Percentiles rank a stretch among this genome's conserved stretches.
These are phyloP conservation scores for Chlorociboria aeruginascens DNA, from an alignment of 495 filamentous ascomycete genomes.

Conservation along the genomic window DNA sequence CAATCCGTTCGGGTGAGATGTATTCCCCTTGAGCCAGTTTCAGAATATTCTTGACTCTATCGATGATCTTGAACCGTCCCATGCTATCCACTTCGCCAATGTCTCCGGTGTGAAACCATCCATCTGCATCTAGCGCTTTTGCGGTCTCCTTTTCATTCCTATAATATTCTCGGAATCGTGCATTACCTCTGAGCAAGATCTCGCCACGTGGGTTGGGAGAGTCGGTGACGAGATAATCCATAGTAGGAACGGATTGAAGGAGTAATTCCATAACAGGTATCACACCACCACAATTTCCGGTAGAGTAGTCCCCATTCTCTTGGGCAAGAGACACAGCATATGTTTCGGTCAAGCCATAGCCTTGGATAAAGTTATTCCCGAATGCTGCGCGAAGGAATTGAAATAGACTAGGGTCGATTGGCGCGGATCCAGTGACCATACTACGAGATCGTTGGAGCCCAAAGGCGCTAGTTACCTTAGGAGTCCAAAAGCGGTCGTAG, in stretches of 20 bases:
- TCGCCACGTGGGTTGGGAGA: constrained; percentile 90
- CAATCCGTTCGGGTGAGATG: constrained; percentile 91
- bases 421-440: constrained; percentile 85
- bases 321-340: constrained; percentile 71
- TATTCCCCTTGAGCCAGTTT: constrained; percentile 98
- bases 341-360: constrained; percentile 92
- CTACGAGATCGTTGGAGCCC: constrained; percentile 61
- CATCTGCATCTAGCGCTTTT: constrained; percentile 73
- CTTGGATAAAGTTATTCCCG: constrained; percentile 71
- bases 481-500: constrained; percentile 90
- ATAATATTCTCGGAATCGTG: constrained; percentile 75
- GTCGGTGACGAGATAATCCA: constrained; percentile 87
- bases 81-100: constrained; percentile 71
- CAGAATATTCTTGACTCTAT: constrained; percentile 95
- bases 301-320: constrained; percentile 50
- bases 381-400: constrained; percentile 79
- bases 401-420: constrained; percentile 77
- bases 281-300: constrained; percentile 74
- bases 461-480: constrained; percentile 69
- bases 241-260: constrained; percentile 80
- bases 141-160: constrained; percentile 77
- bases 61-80: constrained; percentile 86
- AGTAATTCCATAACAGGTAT: constrained; percentile 60
- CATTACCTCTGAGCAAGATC: constrained; percentile 67
- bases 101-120: constrained; percentile 96